Percentiles rank a stretch among this genome's conserved stretches.
Conservation (phyloP, 2,329 filamentous ascomycete species). For the Ambrosiella cleistominuta region DNA sequence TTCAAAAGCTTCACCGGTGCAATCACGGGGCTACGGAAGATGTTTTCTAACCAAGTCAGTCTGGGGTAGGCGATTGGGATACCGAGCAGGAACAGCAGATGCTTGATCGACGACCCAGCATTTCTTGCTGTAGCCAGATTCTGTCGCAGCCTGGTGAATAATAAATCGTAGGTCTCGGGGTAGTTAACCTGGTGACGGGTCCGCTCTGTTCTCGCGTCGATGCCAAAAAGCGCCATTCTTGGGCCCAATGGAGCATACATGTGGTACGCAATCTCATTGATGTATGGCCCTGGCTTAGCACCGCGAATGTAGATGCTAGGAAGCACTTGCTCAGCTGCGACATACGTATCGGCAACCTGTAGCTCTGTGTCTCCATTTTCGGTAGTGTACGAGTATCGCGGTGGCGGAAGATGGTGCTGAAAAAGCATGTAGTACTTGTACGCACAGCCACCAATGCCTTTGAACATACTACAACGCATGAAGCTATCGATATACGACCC, state of each 20-base stretch:
- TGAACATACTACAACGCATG: slow-evolving; percentile 83
- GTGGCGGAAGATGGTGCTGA: slow-evolving; percentile 81
- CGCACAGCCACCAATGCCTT: slow-evolving; percentile 75
- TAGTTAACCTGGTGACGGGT: slow-evolving; percentile 93
- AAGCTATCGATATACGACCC: slow-evolving; percentile 89
- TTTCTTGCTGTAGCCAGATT: slow-evolving; percentile 54
- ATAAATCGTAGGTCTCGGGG: slow-evolving; percentile 68
- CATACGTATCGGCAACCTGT: slow-evolving; percentile 59
- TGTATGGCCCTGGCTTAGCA: slow-evolving; percentile 66
- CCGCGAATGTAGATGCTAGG: slow-evolving; percentile 56
- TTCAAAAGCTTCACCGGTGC: slow-evolving; percentile 79
- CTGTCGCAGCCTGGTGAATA: slow-evolving; percentile 58
- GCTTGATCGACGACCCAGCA: slow-evolving; percentile 62
- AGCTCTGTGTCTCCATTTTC: slow-evolving; percentile 26
- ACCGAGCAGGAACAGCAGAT: slow-evolving; percentile 72
- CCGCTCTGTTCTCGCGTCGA: slow-evolving; percentile 88
- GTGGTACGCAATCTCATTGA: slow-evolving; percentile 72
- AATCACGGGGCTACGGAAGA: slow-evolving; percentile 70
- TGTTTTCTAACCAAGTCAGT: slow-evolving; percentile 91
- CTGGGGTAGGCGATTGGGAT: slow-evolving; percentile 81
- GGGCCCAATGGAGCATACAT: slow-evolving; percentile 72
- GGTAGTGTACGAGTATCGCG: slow-evolving; percentile 69
- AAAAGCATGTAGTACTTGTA: slow-evolving; percentile 99
- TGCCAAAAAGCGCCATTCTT: slow-evolving; percentile 65
- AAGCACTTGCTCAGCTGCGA: slow-evolving; percentile 39